Base-by-base conservation (phyloP, 192 early-diverging fungal species). In the Gonapodya prolifera region DNA sequence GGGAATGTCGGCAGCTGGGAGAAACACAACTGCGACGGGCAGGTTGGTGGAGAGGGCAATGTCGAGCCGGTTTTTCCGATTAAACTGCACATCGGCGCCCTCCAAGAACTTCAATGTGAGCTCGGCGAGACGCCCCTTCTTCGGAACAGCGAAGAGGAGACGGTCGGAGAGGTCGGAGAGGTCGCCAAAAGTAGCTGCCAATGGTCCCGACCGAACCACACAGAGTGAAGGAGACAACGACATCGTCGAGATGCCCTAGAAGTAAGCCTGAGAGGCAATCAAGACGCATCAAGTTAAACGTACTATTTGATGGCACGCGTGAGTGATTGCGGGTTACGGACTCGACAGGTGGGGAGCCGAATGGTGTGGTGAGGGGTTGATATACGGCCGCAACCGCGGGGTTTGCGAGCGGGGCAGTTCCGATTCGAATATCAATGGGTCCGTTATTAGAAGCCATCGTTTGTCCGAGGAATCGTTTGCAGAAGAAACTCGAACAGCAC, bases 111-210 rank as follows among this genome's bases (percentile, higher is more conserved):
- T 84, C 13, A 96, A 82, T 70, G 92, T 94, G 76, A 95, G 89
- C 80, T 96, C 94, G 85, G 96, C 91, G 35, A 99, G 91, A 34
- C 97, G 92, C 34, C 97, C 97, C 85, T 99, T 99, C 83, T 99
- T 99, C 69, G 97, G 97, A 74, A 99, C 45, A 23, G 45, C 45
- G 45, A 61, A 61, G 45, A 61, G 45, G 45, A 61, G 45, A 23
- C 45, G 45, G 45, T 61, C 45, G 23, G 45, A 61, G 45, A 61
- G 45, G 45, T 61, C 45, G 45, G 45, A 61, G 45, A 61, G 45
- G 45, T 61, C 45, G 45, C 45, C 45, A 61, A 61, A 61, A 23
- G 45, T 61, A 16, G 45, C 45, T 61, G 45, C 45, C 8, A 23
- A 23, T 8, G 45, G 45, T n/a, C n/a, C n/a, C n/a, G n/a, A n/a